Evolutionary conservation across 306 rosid genomes (phyloP).

Genomic region (Sicyos baderoa): DNA sequence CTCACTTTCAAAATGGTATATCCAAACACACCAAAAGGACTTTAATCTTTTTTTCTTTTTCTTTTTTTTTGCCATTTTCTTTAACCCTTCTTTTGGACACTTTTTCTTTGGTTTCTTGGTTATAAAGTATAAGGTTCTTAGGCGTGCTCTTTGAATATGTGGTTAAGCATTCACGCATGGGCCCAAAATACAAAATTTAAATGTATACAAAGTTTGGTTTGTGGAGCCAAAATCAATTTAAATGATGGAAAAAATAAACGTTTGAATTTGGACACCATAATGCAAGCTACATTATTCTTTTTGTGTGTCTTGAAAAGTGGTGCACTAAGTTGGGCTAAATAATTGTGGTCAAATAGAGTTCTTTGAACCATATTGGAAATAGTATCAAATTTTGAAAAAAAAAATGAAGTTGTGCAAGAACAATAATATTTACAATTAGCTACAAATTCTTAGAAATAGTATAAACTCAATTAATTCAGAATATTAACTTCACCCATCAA

Average conservation of each 20-base stretch:
- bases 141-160: constrained; percentile 16
- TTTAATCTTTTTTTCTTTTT: too few species aligned
- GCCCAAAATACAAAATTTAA: neutral
- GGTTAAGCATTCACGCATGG: constrained; percentile 12
- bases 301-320: neutral
- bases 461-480: too few species aligned
- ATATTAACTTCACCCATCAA: too few species aligned
- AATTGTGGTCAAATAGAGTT: too few species aligned
- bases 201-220: neutral
- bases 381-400: too few species aligned
- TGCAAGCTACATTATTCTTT: neutral
- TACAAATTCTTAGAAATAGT: too few species aligned
- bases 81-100: neutral
- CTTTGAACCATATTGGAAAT: too few species aligned
- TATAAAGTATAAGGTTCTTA: neutral
- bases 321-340: neutral
- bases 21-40: neutral
- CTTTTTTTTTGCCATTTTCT: neutral
- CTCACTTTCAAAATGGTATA: too few species aligned
- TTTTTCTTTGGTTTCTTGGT: neutral
- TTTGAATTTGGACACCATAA: constrained; percentile 6
- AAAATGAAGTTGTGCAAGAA: too few species aligned
- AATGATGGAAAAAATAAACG: neutral
- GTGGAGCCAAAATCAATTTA: constrained; percentile 17
- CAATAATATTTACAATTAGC: too few species aligned